phyloP scores from a whole-genome alignment of 192 early-diverging fungal genomes.

The Linnemannia schmuckeri region DNA sequence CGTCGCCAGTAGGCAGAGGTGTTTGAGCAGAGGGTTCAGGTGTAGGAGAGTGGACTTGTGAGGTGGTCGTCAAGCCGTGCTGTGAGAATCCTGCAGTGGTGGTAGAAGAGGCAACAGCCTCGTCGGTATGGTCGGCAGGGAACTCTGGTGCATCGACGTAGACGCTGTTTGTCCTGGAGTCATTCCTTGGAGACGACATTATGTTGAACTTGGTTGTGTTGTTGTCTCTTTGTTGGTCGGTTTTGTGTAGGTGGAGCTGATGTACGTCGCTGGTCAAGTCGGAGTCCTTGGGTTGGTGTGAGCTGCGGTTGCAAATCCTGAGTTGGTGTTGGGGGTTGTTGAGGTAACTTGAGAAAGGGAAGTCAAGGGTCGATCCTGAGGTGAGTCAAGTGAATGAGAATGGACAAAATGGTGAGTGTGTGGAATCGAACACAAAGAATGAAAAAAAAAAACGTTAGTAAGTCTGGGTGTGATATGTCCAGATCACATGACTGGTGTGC shows the following conservation, averaged over 20 bases:
- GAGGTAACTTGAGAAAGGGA: background rate
- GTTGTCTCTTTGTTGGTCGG: background rate
- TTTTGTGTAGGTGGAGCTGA: background rate
- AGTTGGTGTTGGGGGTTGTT: background rate
- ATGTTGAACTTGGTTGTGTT: background rate
- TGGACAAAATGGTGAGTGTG: background rate
- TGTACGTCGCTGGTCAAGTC: background rate
- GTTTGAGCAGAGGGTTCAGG: conserved; percentile 6
- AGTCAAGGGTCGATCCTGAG: background rate
- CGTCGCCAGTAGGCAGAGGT: background rate
- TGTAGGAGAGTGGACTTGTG: background rate
- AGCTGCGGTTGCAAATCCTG: background rate
- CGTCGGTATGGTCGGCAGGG: background rate
- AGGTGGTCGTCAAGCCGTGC: background rate
- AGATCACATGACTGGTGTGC: background rate
- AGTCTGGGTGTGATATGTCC: no score
- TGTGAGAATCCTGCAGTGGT: background rate
- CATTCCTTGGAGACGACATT: background rate
- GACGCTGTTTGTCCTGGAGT: conserved; percentile 28
- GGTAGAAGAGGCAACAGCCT: no score
- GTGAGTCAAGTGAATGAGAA: background rate
- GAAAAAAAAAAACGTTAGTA: background rate
- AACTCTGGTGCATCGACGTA: conserved; percentile 30
- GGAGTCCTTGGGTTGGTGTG: background rate
- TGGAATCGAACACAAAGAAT: background rate